Conservation (phyloP, 176 grass and related monocot species). For the Luzula sylvatica region DNA sequence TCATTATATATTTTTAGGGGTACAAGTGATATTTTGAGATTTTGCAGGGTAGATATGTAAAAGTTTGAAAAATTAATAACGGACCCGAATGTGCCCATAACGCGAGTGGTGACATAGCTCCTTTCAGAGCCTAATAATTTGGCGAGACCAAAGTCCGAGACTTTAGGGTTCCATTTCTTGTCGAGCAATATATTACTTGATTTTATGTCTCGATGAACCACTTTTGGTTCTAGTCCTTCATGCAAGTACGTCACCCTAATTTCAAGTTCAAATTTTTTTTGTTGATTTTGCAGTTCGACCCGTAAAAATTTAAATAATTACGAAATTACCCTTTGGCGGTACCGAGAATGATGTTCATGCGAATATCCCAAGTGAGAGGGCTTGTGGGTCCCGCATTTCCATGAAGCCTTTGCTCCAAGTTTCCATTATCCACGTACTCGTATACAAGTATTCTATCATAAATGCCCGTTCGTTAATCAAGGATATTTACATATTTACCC, state of each 20-base stretch:
- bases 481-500: background rate
- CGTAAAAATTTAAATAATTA: background rate
- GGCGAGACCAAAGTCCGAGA: constrained; percentile 82
- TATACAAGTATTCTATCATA: constrained; percentile 73
- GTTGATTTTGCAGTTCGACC: background rate
- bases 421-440: constrained; percentile 77
- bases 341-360: constrained; percentile 69
- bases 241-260: constrained; percentile 73
- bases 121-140: constrained; percentile 82
- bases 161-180: constrained; percentile 68
- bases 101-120: constrained; percentile 74
- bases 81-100: constrained; percentile 87
- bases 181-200: constrained; percentile 86
- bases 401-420: constrained; percentile 90
- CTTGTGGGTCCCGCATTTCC: constrained; percentile 47
- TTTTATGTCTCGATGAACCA: constrained; percentile 88
- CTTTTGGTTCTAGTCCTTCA: constrained; percentile 87
- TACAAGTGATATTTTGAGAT: no score
- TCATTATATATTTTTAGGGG: no score
- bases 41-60: background rate
- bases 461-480: background rate
- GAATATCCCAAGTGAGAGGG: constrained; percentile 63
- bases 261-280: no score
- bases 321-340: constrained; percentile 61
- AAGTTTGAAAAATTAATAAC: background rate